Evolutionary conservation across 192 early-diverging fungal genomes (phyloP).

Genomic region (Gigaspora rosea): DNA sequence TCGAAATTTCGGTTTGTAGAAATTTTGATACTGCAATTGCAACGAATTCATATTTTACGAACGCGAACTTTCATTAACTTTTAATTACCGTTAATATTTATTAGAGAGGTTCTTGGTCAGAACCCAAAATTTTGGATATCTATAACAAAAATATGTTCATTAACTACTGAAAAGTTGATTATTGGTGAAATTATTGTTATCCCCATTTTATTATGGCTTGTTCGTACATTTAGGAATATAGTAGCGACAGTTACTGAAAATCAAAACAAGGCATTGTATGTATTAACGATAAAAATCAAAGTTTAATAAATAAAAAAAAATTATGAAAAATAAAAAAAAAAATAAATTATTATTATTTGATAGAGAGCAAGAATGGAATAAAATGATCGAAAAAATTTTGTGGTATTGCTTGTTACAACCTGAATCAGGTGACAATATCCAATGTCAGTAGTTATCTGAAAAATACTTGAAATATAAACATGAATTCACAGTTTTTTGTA

Average conservation of each 20-base stretch:
- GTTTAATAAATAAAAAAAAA: not conserved
- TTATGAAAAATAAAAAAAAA: not conserved
- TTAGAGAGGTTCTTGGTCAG: not conserved
- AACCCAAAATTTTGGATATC: not conserved
- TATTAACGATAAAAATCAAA: not conserved
- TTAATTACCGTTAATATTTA: not conserved
- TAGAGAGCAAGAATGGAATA: constrained; percentile 16
- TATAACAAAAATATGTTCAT: not conserved
- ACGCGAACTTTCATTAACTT: not conserved
- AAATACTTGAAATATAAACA: not conserved
- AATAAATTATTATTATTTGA: not conserved
- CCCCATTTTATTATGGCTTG: not conserved
- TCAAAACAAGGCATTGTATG: constrained; percentile 17
- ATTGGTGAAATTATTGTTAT: not conserved
- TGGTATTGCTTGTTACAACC: not conserved
- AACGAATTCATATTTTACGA: not conserved
- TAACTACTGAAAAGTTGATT: not conserved
- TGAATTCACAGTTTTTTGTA: not conserved
- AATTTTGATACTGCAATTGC: not conserved
- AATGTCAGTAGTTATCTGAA: not conserved
- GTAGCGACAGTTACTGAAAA: not conserved
- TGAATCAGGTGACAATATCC: not conserved
- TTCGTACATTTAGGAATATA: constrained; percentile 7
- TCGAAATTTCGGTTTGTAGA: not conserved
- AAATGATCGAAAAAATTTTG: constrained; percentile 7